Evolutionary conservation across 805 yeast species (phyloP).

Genomic region (Lipomyces orientalis): DNA sequence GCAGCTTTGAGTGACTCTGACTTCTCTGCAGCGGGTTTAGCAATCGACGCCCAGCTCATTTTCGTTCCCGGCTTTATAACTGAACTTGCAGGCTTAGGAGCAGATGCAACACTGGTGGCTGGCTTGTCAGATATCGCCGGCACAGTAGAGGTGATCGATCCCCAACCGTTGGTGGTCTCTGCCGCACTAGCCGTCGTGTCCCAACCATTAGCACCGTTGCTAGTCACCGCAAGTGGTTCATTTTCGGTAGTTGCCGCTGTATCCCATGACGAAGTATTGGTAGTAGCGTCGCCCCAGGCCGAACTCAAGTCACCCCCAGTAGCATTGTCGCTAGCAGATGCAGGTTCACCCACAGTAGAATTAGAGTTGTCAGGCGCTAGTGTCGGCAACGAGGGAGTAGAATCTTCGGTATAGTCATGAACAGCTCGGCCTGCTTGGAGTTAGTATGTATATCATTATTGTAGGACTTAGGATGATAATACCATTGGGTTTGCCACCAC

Average conservation of each 20-base stretch:
- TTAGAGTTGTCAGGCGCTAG: neutral
- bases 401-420: constrained; percentile 10
- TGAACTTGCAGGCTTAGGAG: constrained; percentile 26
- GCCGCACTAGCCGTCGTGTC: constrained; percentile 10
- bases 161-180: constrained; percentile 6
- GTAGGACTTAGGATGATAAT: neutral
- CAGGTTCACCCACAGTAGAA: neutral
- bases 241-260: constrained; percentile 11
- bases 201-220: constrained; percentile 12
- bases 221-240: constrained; percentile 4
- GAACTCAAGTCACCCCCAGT: neutral
- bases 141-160: neutral
- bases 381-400: constrained; percentile 4
- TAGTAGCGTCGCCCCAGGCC: neutral
- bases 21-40: constrained; percentile 30
- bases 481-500: constrained; percentile 32
- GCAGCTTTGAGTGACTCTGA: constrained; percentile 9
- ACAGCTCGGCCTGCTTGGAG: neutral
- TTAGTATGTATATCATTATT: neutral
- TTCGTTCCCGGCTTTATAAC: constrained; percentile 36
- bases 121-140: constrained; percentile 1
- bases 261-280: constrained; percentile 1
- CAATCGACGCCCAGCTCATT: constrained; percentile 40
- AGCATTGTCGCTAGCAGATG: neutral
- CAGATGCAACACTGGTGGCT: constrained; percentile 27